Percentiles rank a stretch among this genome's conserved stretches.
phyloP scores from a whole-genome alignment of 2,329 filamentous ascomycete species.

The Ophiostoma novo-ulmi region DNA sequence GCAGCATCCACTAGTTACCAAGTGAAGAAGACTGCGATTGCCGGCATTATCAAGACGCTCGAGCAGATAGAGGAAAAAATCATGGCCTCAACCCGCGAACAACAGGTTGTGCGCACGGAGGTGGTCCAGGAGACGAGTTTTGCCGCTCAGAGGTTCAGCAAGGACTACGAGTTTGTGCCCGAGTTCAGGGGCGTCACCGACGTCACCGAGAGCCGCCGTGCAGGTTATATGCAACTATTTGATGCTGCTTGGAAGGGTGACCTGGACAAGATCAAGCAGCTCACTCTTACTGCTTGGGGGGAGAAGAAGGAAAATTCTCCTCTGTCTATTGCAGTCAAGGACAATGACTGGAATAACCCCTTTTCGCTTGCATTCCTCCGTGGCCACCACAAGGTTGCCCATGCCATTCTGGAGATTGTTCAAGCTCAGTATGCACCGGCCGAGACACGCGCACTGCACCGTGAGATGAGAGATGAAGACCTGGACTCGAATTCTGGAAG shows the following conservation, averaged over 20 bases:
- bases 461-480: background rate
- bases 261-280: slow-evolving; percentile 56
- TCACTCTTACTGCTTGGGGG: slow-evolving; percentile 59
- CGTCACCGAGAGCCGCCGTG: slow-evolving; percentile 49
- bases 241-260: slow-evolving; percentile 72
- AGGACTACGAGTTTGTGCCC: slow-evolving; percentile 46
- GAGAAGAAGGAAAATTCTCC: slow-evolving; percentile 50
- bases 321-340: slow-evolving; percentile 57
- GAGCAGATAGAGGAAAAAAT: background rate
- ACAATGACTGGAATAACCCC: slow-evolving; percentile 49
- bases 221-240: slow-evolving; percentile 62
- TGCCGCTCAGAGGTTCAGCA: background rate
- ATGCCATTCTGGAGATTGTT: slow-evolving; percentile 63
- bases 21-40: background rate
- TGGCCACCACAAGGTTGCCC: slow-evolving; percentile 60
- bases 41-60: background rate
- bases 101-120: background rate
- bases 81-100: background rate
- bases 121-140: background rate
- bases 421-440: slow-evolving; percentile 61
- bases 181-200: slow-evolving; percentile 50
- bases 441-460: slow-evolving; percentile 35
- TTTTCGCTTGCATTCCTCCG: slow-evolving; percentile 64
- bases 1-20: background rate
- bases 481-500: background rate